Evolutionary conservation across 164 flowering plant genomes (phyloP).

Genomic region (Vitis riparia): DNA sequence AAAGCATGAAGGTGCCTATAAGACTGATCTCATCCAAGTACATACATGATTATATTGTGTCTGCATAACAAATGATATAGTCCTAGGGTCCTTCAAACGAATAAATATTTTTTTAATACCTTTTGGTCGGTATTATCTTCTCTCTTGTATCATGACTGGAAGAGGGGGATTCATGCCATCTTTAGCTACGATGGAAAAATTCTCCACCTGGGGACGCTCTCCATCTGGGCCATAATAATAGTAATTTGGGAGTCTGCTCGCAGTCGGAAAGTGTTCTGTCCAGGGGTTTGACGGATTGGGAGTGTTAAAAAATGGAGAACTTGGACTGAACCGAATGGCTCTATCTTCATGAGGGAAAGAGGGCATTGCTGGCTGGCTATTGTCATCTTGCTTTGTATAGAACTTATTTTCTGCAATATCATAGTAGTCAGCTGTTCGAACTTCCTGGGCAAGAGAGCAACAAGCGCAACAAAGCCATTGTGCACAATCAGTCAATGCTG

Average conservation of each 20-base stretch:
- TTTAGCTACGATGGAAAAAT: slow-evolving; percentile 18
- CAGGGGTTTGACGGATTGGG: slow-evolving; percentile 16
- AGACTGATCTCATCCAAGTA: no score
- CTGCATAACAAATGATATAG: no score
- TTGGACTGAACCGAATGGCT: slow-evolving; percentile 16
- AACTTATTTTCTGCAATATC: slow-evolving; percentile 40
- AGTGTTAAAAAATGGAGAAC: slow-evolving; percentile 22
- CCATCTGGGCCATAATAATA: slow-evolving; percentile 15
- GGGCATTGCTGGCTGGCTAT: slow-evolving; percentile 12
- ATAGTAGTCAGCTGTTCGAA: slow-evolving; percentile 74
- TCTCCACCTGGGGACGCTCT: slow-evolving; percentile 26
- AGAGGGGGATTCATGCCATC: slow-evolving; percentile 46
- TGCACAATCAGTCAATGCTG: slow-evolving; percentile 69
- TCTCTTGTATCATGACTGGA: slow-evolving; percentile 29
- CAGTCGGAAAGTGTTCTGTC: slow-evolving; percentile 14
- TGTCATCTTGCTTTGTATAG: slow-evolving; percentile 4
- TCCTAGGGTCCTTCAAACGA: no score
- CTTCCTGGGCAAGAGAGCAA: slow-evolving; percentile 97
- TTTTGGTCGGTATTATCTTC: slow-evolving; percentile 21
- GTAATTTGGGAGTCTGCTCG: slow-evolving; percentile 16
- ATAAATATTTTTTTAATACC: not conserved
- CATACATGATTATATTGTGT: no score
- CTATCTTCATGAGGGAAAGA: slow-evolving; percentile 50
- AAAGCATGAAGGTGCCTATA: no score
- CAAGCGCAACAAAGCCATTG: slow-evolving; percentile 93